Evolutionary conservation across 768 basidiomycete species (phyloP).

Genomic region (Panaeolus papilionaceus): DNA sequence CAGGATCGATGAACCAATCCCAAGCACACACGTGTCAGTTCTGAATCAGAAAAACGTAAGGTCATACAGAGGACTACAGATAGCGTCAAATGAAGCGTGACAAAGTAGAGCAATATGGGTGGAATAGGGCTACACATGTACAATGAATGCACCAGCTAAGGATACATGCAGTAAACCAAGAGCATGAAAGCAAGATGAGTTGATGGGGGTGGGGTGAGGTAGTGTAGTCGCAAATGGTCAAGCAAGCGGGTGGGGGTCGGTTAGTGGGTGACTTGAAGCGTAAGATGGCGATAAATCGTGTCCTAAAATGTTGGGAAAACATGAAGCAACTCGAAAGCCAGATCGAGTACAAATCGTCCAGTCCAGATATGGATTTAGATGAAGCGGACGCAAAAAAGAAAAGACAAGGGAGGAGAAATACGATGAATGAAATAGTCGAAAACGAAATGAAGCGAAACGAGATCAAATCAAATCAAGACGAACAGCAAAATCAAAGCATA

Average conservation of each 20-base stretch:
- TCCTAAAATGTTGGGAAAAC: neutral
- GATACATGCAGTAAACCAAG: slow-evolving; percentile 4
- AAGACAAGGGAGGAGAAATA: neutral
- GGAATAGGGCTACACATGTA: slow-evolving; percentile 5
- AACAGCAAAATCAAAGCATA: neutral
- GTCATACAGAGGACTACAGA: neutral
- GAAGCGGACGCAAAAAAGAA: neutral
- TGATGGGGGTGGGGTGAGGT: neutral
- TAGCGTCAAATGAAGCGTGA: neutral
- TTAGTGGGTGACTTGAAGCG: neutral
- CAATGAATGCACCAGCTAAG: neutral
- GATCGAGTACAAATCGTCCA: neutral
- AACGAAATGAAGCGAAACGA: neutral
- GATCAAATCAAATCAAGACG: neutral
- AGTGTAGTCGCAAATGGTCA: neutral
- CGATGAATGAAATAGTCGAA: neutral
- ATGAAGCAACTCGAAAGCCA: neutral
- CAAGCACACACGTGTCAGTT: neutral
- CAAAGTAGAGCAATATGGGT: neutral
- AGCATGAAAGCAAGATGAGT: neutral
- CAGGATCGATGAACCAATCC: neutral
- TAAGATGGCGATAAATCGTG: neutral
- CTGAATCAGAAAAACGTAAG: neutral
- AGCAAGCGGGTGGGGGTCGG: neutral
- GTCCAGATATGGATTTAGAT: neutral